Evolutionary conservation across 306 rosid species (phyloP), one percentile per base, ranked within the genome.

Genomic region (Parietaria judaica): DNA sequence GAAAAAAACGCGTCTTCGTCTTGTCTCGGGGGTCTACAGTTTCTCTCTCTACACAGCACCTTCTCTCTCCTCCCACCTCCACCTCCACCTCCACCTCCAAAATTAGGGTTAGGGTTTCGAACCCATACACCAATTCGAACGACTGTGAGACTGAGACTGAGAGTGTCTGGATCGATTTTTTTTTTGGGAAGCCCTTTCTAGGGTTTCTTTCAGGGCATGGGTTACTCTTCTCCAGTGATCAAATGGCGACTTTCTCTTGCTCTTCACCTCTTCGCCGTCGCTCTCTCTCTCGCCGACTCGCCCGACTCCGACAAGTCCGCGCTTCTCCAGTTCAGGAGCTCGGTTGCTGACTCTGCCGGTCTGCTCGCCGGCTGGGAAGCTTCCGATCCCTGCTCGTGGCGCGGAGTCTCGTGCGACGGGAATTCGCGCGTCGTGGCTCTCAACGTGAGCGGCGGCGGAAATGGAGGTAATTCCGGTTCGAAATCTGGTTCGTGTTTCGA

Each of bases 21-120:
- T 54, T 63, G 31, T 68, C 69, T 54, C 62, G 37, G 68, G 65
- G 73, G 72, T 23, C 31, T 71, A 62, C 69, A 76, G 65, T 86
- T 73, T 73, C 57, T 57, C 70, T 69, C 75, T 61, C 36, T 65
- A 14, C 50, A 10, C 64, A 16, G 31, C 51, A 58, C 36, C 31
- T 59, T 7, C 23, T 54, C 7, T 39, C 50, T 43, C 55, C 31
- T 23, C 31, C 31, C 2, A 23, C 31, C 23, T 55, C 34, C 54
- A 36, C 46, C 56, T 11, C 47, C 49, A 9, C 36, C 39, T 52
- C 38, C 14, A 53, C 54, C 7, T 44, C 51, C 43, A 66, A 68
- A 50, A 37, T 70, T 71, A 80, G 84, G 78, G 87, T 82, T 85
- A 83, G 94, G 96, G 85, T 88, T 79, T 80, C 37, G 73, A 49